Evolutionary conservation across 2,329 filamentous ascomycete genomes (phyloP).

Genomic region (Nakataea oryzae): DNA sequence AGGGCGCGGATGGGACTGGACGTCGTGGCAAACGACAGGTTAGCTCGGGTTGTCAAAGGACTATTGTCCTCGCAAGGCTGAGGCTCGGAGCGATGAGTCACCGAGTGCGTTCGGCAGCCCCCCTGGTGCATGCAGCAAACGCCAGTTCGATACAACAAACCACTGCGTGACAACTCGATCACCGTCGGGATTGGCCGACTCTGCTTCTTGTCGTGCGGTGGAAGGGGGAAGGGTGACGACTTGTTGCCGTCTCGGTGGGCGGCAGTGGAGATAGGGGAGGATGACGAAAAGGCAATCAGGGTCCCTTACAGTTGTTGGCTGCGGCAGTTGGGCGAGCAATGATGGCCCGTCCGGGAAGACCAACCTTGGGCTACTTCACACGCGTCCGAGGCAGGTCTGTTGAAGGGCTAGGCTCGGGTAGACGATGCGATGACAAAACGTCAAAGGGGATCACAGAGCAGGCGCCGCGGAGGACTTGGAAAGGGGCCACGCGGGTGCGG

Average conservation of each 20-base stretch:
- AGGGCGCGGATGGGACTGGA: background rate
- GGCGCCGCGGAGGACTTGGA: no score
- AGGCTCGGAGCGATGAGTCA: background rate
- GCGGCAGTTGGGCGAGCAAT: background rate
- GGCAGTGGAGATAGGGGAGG: no score
- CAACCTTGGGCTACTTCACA: background rate
- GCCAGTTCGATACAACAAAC: background rate
- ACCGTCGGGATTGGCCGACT: background rate
- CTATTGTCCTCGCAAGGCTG: constrained; percentile 1
- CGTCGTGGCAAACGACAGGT: background rate
- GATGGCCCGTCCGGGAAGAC: background rate
- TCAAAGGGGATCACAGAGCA: background rate
- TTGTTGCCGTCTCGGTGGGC: background rate
- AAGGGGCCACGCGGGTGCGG: background rate
- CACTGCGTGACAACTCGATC: background rate
- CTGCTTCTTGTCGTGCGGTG: background rate
- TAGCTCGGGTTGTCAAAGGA: background rate
- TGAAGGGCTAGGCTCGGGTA: background rate
- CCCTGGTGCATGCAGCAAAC: background rate
- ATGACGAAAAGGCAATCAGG: background rate
- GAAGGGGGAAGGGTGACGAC: background rate
- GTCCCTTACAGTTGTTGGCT: background rate
- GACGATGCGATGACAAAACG: background rate
- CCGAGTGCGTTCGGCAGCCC: background rate
- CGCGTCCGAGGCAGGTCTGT: background rate